These are phyloP conservation scores for Vanilla planifolia DNA, from an alignment of 106 monocot species.

Conservation along the genomic window DNA sequence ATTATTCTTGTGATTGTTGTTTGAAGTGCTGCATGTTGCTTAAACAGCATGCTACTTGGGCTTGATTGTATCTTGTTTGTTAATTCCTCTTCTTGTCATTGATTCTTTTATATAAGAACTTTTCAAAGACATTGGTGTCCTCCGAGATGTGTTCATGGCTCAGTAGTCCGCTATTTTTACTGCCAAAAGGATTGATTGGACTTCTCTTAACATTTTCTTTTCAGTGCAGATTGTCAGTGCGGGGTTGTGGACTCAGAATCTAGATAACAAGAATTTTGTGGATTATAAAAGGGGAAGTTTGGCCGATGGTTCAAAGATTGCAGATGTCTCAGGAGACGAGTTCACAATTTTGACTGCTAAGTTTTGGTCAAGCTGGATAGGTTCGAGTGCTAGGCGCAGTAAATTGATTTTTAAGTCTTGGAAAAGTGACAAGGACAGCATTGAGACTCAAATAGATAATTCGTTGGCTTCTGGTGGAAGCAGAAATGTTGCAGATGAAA, in stretches of 20 bases:
- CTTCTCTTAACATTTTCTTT: background rate
- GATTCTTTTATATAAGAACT: too few species aligned
- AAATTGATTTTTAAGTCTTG: constrained; percentile 65
- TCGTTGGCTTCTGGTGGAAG: constrained; percentile 12
- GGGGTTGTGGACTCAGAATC: constrained; percentile 56
- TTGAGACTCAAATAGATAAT: constrained; percentile 54
- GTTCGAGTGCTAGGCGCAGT: constrained; percentile 50
- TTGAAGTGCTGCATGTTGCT: too few species aligned
- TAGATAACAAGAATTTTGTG: constrained; percentile 24
- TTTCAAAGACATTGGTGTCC: too few species aligned
- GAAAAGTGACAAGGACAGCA: constrained; percentile 67
- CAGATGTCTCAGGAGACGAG: constrained; percentile 47
- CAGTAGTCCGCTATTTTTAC: background rate
- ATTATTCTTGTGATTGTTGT: too few species aligned
- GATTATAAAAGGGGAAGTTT: constrained; percentile 22
- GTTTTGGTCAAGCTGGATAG: constrained; percentile 73
- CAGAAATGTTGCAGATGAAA: constrained; percentile 16
- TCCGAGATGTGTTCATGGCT: too few species aligned
- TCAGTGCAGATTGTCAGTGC: constrained; percentile 63
- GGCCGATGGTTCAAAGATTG: constrained; percentile 21
- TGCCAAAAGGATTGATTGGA: constrained; percentile 2
- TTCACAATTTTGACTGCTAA: constrained; percentile 53
- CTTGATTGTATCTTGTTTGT: too few species aligned
- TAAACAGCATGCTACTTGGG: too few species aligned
- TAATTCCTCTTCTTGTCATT: too few species aligned